Base-by-base conservation (phyloP, 164 flowering plant genomes). In the Chimonanthus praecox region DNA sequence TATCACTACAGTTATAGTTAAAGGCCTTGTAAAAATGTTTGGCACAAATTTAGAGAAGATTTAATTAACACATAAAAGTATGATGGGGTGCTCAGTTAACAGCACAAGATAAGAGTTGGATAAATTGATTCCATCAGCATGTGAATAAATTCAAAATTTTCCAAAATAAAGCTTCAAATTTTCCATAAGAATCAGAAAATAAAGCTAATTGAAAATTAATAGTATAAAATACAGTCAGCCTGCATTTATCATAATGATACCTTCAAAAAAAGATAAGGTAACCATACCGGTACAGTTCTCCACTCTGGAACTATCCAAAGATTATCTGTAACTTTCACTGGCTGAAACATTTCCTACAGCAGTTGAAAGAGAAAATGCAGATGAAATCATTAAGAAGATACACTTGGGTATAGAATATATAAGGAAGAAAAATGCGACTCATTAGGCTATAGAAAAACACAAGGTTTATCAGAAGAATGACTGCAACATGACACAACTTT, bases 261-360 rank as follows among this genome's bases (percentile, higher is more conserved):
- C 72, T 43, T 66, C 58, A 18, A 76, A 10, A 74, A 73, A 51
- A 73, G 48, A 58, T 44, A 74, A 66, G 65, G 50, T 66, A 78
- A 76, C 73, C 90, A 78, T 92, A 91, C 98, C 5, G 88, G 88
- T 68, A 95, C 90, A 67, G 79, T 80, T 73, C 68, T 84, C 98
- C 97, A 92, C 83, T 92, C 88, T 7, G 98, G 98, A 74, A 94
- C 92, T 66, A 90, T 83, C 98, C 97, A 94, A 67, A 92, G 81
- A 69, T 85, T 87, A 71, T 89, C 82, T 11, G 83, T 77, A 18
- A 94, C 82, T 82, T 90, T 81, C 62, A 91, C 88, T 4, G 98
- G 97, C 76, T 79, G 78, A 85, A 94, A 94, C 70, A 91, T 86
- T 78, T 92, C 98, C 98, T 92, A 88, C 47, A 72, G 79, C 67